A percentile compares a stretch with the other conserved stretches of the same genome.
These are phyloP conservation scores for Parsonsia alboflavescens DNA, from an alignment of 257 asterid species.

Conservation along the genomic window DNA sequence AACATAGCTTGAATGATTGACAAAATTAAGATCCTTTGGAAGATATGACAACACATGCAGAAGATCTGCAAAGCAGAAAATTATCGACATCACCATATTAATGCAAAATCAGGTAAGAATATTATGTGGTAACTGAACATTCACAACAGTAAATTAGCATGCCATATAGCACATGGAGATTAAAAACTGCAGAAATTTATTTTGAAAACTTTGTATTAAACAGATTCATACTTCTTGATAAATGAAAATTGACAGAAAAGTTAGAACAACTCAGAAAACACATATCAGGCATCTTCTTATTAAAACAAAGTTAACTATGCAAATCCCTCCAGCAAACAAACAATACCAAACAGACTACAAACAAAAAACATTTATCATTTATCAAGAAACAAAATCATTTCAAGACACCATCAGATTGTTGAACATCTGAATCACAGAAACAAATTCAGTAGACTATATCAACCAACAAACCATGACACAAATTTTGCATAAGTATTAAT, in stretches of 20 bases:
- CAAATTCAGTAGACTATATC: too few relatives aligned
- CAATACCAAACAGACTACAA: background rate
- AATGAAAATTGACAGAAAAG: background rate
- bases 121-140: background rate
- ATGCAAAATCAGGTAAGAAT: background rate
- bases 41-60: conserved; percentile 81
- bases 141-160: background rate
- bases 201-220: background rate
- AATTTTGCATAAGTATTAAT: background rate
- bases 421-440: background rate
- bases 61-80: conserved; percentile 64
- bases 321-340: background rate
- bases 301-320: background rate
- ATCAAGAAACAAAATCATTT: background rate
- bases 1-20: conserved; percentile 82
- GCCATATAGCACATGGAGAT: background rate
- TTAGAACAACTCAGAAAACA: background rate
- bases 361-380: background rate
- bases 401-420: background rate
- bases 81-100: conserved; percentile 9
- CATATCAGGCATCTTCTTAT: background rate
- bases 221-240: background rate
- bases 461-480: background rate
- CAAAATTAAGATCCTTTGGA: conserved; percentile 86
- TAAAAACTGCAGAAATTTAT: background rate